These are phyloP conservation scores for Cinnamomum micranthum DNA, from an alignment of 164 flowering plant genomes.

Conservation along the genomic window DNA sequence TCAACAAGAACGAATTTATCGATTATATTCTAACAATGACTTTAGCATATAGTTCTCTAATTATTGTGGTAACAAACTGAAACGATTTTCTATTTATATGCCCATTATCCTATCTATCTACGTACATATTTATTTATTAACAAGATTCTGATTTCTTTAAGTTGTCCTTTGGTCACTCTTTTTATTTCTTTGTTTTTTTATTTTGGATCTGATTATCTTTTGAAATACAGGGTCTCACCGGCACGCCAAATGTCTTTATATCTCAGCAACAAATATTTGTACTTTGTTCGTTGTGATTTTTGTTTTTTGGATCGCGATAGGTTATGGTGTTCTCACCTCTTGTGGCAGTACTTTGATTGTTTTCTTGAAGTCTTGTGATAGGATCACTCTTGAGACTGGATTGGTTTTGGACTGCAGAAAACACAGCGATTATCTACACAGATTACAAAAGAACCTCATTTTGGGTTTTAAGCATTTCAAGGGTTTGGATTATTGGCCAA, in stretches of 20 bases:
- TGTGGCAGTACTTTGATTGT: slow-evolving; percentile 69
- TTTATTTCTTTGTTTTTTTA: background rate
- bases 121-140: background rate
- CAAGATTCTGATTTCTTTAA: background rate
- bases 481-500: background rate
- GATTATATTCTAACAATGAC: background rate
- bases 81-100: background rate
- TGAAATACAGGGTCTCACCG: background rate
- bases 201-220: background rate
- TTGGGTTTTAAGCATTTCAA: background rate
- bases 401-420: background rate
- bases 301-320: slow-evolving; percentile 36
- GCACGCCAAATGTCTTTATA: slow-evolving; percentile 13
- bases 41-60: too few species aligned
- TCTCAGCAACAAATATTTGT: slow-evolving; percentile 4
- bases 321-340: slow-evolving; percentile 47
- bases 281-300: slow-evolving; percentile 5
- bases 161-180: background rate
- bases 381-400: background rate
- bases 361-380: background rate
- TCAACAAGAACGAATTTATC: too few species aligned
- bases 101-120: background rate
- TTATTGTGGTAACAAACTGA: background rate
- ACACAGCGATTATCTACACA: background rate
- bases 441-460: background rate